Conservation (phyloP, 805 yeast species). For the Hanseniaspora meyeri region DNA sequence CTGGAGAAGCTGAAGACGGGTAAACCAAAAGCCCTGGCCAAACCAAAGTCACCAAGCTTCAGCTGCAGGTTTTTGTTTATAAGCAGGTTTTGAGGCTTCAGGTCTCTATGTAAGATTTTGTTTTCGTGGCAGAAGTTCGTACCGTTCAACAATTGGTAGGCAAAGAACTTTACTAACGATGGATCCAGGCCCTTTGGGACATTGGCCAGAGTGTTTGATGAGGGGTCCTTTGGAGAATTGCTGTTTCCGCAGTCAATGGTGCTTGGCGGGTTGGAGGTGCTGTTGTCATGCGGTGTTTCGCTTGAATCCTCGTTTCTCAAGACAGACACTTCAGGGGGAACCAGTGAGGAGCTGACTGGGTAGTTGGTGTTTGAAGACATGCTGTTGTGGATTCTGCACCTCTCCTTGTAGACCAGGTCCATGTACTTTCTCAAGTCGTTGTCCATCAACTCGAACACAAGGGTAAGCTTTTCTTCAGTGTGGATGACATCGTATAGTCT, state of each 20-base stretch:
- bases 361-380: not conserved
- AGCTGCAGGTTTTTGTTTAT: slow-evolving; percentile 92
- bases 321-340: slow-evolving; percentile 12
- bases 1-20: slow-evolving; percentile 94
- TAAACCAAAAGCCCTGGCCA: slow-evolving; percentile 95
- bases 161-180: slow-evolving; percentile 71
- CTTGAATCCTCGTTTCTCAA: not conserved
- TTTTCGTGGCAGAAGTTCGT: slow-evolving; percentile 89
- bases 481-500: slow-evolving; percentile 87
- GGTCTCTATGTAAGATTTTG: slow-evolving; percentile 85
- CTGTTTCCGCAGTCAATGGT: not conserved
- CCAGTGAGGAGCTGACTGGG: not conserved
- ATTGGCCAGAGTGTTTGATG: slow-evolving; percentile 18
- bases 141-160: slow-evolving; percentile 85
- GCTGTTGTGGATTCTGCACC: not conserved
- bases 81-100: slow-evolving; percentile 90
- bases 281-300: not conserved
- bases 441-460: slow-evolving; percentile 88
- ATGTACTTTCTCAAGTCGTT: slow-evolving; percentile 90
- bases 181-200: slow-evolving; percentile 29
- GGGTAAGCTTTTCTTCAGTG: slow-evolving; percentile 83
- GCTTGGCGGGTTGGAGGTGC: not conserved
- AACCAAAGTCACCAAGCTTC: slow-evolving; percentile 83
- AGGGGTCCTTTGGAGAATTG: not conserved
- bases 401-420: slow-evolving; percentile 64